phyloP scores from a whole-genome alignment of 2,329 filamentous ascomycete genomes.

The Massarina eburnea region DNA sequence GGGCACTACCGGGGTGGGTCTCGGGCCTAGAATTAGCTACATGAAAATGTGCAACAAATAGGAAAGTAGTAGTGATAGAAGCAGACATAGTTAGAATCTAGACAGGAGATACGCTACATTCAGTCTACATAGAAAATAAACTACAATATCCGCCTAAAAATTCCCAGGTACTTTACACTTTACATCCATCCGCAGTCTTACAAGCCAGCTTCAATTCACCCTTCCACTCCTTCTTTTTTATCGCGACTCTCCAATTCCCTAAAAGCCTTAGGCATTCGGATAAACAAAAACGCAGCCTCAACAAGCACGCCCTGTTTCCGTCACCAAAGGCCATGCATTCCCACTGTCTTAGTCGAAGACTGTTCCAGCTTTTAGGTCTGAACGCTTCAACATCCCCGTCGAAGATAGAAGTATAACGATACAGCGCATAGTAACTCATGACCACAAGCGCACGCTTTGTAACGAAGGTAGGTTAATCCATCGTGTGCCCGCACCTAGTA shows the following conservation, averaged over 20 bases:
- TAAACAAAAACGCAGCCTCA: conserved; percentile 16
- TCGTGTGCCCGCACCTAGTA: conserved; percentile 12
- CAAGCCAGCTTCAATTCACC: conserved; percentile 10
- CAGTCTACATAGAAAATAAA: no score
- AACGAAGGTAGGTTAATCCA: conserved; percentile 8
- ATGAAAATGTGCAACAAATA: no score
- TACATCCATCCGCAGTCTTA: conserved; percentile 14
- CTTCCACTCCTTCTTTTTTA: conserved; percentile 6
- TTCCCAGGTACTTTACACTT: no score
- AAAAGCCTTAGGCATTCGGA: conserved; percentile 8
- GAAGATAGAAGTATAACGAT: conserved; percentile 48
- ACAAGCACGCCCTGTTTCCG: conserved; percentile 14
- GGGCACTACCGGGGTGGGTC: no score
- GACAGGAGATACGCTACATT: no score
- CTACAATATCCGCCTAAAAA: no score
- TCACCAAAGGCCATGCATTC: conserved; percentile 18
- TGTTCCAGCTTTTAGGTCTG: conserved; percentile 12
- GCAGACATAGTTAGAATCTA: no score
- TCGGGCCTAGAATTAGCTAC: no score
- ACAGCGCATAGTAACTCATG: conserved; percentile 49
- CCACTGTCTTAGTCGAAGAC: conserved; percentile 9
- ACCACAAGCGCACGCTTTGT: conserved; percentile 6
- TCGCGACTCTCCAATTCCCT: conserved; percentile 10
- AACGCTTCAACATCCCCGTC: conserved; percentile 14
- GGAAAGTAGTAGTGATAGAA: no score